Conservation (phyloP, 306 rosid species). For the Cucumis hystrix region DNA sequence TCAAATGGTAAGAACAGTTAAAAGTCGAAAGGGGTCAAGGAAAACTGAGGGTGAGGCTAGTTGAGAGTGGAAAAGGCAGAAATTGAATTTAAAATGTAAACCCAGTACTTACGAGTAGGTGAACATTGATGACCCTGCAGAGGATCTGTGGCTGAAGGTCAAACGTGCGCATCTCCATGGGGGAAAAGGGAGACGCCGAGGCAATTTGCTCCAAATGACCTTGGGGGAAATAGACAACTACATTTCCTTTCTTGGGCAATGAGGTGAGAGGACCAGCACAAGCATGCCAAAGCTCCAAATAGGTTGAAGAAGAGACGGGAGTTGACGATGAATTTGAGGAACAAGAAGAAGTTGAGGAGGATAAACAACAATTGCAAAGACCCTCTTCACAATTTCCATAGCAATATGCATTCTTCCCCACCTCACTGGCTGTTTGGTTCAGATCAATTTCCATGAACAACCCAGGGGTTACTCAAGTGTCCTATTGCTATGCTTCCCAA, state of each 20-base stretch:
- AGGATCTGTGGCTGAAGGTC: conserved; percentile 82
- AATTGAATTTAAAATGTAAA: background rate
- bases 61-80: background rate
- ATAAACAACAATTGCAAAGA: conserved; percentile 39
- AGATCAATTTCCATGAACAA: conserved; percentile 97
- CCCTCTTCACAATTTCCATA: conserved; percentile 55
- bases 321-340: conserved; percentile 49
- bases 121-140: conserved; percentile 74
- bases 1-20: background rate
- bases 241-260: conserved; percentile 88
- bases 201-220: conserved; percentile 80
- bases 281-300: conserved; percentile 91
- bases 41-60: conserved; percentile 5
- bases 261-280: conserved; percentile 95
- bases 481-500: conserved; percentile 16
- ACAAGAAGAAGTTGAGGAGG: conserved; percentile 64
- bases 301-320: conserved; percentile 50
- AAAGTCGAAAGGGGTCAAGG: background rate
- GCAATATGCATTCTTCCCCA: conserved; percentile 48
- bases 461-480: conserved; percentile 22
- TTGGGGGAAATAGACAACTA: conserved; percentile 82
- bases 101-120: conserved; percentile 62
- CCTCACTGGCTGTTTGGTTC: conserved; percentile 72
- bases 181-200: conserved; percentile 54
- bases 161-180: conserved; percentile 53